A percentile compares a stretch with the other conserved stretches of the same genome.
Evolutionary conservation across 805 yeast species (phyloP).

Genomic region (Torulaspora indica): DNA sequence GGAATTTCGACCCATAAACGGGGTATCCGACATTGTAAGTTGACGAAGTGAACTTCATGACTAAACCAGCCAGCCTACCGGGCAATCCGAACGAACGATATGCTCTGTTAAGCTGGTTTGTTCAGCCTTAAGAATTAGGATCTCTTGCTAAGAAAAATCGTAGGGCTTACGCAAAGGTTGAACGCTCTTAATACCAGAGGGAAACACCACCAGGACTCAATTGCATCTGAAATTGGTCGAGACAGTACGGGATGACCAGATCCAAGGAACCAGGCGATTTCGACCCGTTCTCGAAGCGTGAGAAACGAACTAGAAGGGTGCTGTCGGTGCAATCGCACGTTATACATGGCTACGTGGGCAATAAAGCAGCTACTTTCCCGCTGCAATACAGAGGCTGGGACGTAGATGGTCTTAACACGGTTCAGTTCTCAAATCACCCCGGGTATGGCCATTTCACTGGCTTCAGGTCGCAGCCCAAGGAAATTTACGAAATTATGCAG

Average conservation of each 20-base stretch:
- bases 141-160: not conserved
- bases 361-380: constrained; percentile 86
- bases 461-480: constrained; percentile 42
- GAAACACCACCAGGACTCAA: not conserved
- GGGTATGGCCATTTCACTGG: constrained; percentile 76
- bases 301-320: constrained; percentile 21
- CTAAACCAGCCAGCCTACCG: not conserved
- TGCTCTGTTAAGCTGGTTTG: not conserved
- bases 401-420: constrained; percentile 84
- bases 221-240: not conserved
- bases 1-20: constrained; percentile 70
- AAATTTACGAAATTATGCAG: constrained; percentile 45
- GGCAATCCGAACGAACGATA: not conserved
- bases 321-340: constrained; percentile 84
- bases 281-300: constrained; percentile 2
- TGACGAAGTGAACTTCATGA: constrained; percentile 27
- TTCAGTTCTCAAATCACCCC: constrained; percentile 86
- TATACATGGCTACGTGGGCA: constrained; percentile 93
- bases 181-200: not conserved
- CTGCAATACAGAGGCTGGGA: constrained; percentile 87
- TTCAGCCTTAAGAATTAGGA: not conserved
- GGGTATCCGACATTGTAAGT: constrained; percentile 58
- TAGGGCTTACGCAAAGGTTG: not conserved
- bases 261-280: constrained; percentile 1
- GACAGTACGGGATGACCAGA: constrained; percentile 1